Evolutionary conservation across 148 eudicot species (phyloP), one percentile per base, ranked within the genome.

Genomic region (Silene latifolia): DNA sequence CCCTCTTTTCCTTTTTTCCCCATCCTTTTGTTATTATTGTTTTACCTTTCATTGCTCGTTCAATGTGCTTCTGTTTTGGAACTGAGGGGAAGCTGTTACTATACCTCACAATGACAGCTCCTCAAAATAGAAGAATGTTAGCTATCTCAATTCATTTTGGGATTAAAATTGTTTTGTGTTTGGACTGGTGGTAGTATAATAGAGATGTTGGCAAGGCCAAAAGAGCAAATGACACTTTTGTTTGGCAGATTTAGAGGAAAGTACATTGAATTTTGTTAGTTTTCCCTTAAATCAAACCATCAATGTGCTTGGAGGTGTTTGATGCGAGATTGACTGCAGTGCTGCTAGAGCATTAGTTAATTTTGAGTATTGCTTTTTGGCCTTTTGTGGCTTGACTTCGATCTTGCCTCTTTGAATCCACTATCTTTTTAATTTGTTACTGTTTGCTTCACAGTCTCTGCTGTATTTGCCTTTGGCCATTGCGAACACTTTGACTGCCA

Each of bases 401-500:
- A 24, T 46, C 59, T 13, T 44, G 56, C 29, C 32, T 69, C 64
- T 25, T 58, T 76, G 14, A 56, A 46, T 42, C 63, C 54, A 47
- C 14, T 54, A 60, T 13, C 20, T 21, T 63, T n/a, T 39, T 15
- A 19, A 24, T 20, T 25, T 7, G 71, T 72, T 59, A 32, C 20
- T 72, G n/a, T 69, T 74, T 62, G 27, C 58, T 68, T 68, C 20
- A 4, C 96, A 94, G 98, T 85, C 96, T 20, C 80, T 94, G 59
- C 59, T 91, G 62, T 94, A 84, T 86, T 91, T 94, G 65, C 98
- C 97, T 57, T 81, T 94, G 29, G 98, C 92, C 73, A 90, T 94
- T 85, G 97, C 98, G 74, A 94, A 94, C 76, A 81, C 89, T 73
- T 87, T 94, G 86, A 90, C 98, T 76, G 93, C 98, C 72, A 85